phyloP scores from a whole-genome alignment of 805 yeast species.

The Candida ovalis region DNA sequence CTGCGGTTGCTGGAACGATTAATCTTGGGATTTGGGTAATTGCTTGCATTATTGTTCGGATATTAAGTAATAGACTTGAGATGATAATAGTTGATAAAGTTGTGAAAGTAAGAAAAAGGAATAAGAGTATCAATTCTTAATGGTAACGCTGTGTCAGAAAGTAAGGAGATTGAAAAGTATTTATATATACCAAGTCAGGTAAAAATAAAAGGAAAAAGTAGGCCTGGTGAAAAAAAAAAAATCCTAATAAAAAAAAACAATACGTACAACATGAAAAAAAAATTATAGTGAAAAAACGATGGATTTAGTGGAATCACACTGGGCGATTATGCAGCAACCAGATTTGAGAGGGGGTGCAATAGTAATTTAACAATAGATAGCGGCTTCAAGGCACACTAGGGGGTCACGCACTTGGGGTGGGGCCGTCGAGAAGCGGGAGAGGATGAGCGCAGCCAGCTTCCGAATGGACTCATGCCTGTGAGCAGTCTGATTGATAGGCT shows the following conservation, averaged over 20 bases:
- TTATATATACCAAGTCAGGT: neutral
- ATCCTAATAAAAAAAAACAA: neutral
- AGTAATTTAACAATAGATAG: neutral
- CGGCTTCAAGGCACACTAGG: neutral
- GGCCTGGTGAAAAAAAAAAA: neutral
- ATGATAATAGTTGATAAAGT: neutral
- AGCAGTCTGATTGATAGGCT: neutral
- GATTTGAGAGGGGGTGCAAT: neutral
- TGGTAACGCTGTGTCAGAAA: no score
- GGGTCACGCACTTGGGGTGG: neutral
- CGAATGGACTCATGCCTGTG: neutral
- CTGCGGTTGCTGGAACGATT: constrained; percentile 1
- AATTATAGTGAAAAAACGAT: neutral
- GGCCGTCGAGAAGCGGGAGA: neutral
- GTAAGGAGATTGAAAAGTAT: neutral
- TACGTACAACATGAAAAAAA: no score
- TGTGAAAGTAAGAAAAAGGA: neutral
- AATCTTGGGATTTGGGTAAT: constrained; percentile 1
- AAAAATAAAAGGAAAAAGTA: neutral
- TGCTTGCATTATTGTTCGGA: neutral
- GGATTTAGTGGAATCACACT: neutral
- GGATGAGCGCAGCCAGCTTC: neutral
- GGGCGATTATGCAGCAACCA: neutral
- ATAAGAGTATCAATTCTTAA: no score
- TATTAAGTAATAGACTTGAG: neutral